Evolutionary conservation across 1,139 yeast genomes (phyloP).

Genomic region (Zygoascus hellenicus): DNA sequence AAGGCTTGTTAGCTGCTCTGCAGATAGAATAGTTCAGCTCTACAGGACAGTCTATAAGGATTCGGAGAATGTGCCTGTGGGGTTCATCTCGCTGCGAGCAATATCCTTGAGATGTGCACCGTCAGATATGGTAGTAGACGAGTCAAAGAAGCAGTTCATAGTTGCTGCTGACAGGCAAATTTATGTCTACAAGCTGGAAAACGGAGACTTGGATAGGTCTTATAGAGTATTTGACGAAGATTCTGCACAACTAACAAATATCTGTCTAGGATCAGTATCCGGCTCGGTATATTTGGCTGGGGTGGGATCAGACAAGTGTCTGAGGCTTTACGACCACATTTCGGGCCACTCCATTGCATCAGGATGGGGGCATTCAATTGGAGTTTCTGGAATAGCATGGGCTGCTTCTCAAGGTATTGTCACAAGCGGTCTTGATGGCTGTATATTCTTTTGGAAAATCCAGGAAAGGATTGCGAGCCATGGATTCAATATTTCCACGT

Average conservation of each 20-base stretch:
- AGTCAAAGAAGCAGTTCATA: conserved; percentile 36
- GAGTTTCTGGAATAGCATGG: conserved; percentile 41
- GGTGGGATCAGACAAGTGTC: conserved; percentile 52
- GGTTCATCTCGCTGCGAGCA: conserved; percentile 39
- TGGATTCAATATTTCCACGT: background rate
- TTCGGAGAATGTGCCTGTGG: conserved; percentile 16
- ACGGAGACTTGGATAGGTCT: conserved; percentile 37
- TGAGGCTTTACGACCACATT: conserved; percentile 44
- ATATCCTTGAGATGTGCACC: conserved; percentile 50
- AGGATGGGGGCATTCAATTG: conserved; percentile 65
- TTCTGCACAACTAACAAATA: conserved; percentile 26
- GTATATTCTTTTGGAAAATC: conserved; percentile 27
- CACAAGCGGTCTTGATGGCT: conserved; percentile 29
- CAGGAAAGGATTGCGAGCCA: background rate
- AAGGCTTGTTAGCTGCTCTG: conserved; percentile 47
- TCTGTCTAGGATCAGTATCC: conserved; percentile 19
- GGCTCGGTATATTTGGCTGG: conserved; percentile 33
- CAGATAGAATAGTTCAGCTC: conserved; percentile 53
- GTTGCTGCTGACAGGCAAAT: conserved; percentile 51
- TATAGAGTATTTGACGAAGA: conserved; percentile 38
- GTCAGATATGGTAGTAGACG: conserved; percentile 30
- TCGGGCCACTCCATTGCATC: conserved; percentile 45
- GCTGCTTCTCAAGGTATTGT: conserved; percentile 22
- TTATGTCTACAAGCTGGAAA: conserved; percentile 36
- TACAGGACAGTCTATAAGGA: conserved; percentile 38